Evolutionary conservation across 805 yeast genomes (phyloP), one percentile per base, ranked within the genome.

Genomic region (Candida adriatica): DNA sequence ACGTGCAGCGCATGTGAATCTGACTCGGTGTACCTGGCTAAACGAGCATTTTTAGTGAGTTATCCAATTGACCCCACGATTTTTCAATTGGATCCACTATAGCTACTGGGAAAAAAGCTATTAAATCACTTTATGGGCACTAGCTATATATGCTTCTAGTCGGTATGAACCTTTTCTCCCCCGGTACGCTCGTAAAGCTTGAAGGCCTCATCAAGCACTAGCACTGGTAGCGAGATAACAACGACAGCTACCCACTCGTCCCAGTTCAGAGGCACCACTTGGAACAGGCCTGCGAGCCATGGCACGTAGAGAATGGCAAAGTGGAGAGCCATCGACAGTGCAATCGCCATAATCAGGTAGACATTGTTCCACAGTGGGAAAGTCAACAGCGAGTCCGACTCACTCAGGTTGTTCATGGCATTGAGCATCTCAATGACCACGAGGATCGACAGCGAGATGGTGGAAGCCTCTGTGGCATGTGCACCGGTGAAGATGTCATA

Each of bases 361-460:
- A 53, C 33, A 37, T 62, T 62, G 18, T 43, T 53, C 66, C 66
- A 60, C 4, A 59, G 34, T 27, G 65, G 66, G 48, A 61, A 55
- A 2, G 55, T 46, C 27, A 60, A 29, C 24, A 62, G 39, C 31
- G 60, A 53, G 37, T 62, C 66, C 6, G 64, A 51, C 31, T 60
- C 59, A 20, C 61, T 53, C 18, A 62, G 36, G 30, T 60, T 58
- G 36, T 62, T 60, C 55, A 58, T 45, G 5, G 67, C 65, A 37
- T 62, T 61, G 29, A 62, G 43, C 66, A 62, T 61, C 42, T 62
- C 67, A 34, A 61, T 58, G 17, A 61, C 47, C 19, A 62, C 67
- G 16, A 61, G 41, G 26, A 61, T 56, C 3, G 66, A 57, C 22
- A 62, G 41, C 8, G 67, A 62, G 29, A 61, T 59, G 1, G 66